These are phyloP conservation scores for Vitis rupestris DNA, from an alignment of 164 flowering plant genomes.

Conservation along the genomic window DNA sequence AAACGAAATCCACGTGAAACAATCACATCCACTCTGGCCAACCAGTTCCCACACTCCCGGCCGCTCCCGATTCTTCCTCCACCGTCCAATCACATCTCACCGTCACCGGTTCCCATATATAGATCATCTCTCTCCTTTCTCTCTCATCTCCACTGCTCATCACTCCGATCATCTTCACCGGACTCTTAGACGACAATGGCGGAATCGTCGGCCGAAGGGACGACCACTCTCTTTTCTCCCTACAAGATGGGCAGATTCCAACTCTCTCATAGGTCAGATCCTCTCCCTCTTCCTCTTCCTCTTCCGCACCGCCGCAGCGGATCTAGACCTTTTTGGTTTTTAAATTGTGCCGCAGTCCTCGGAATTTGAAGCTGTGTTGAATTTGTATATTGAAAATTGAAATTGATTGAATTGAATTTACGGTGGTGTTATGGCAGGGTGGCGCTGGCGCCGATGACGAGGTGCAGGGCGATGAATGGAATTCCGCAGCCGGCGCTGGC, in stretches of 20 bases:
- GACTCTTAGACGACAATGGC: conserved; percentile 27
- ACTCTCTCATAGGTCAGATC: conserved; percentile 77
- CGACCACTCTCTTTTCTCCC: conserved; percentile 60
- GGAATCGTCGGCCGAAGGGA: conserved; percentile 21
- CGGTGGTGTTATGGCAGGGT: conserved; percentile 30
- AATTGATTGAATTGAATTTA: not conserved
- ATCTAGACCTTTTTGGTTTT: too few relatives aligned
- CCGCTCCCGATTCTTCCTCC: too few relatives aligned
- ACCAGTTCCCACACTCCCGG: too few relatives aligned
- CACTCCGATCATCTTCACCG: not conserved
- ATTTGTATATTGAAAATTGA: too few relatives aligned
- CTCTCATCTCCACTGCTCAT: not conserved
- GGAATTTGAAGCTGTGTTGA: too few relatives aligned
- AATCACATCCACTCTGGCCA: too few relatives aligned
- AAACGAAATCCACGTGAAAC: too few relatives aligned
- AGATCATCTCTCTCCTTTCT: not conserved
- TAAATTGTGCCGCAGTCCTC: too few relatives aligned
- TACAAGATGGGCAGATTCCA: conserved; percentile 69
- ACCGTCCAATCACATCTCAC: too few relatives aligned
- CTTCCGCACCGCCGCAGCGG: not conserved
- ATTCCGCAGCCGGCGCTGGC: conserved; percentile 39
- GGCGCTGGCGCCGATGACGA: conserved; percentile 61
- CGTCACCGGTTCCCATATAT: not conserved
- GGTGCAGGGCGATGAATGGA: conserved; percentile 47
- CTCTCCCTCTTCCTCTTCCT: not conserved